Conservation (phyloP, 495 filamentous ascomycete genomes). For the Wilcoxina mikolae region DNA sequence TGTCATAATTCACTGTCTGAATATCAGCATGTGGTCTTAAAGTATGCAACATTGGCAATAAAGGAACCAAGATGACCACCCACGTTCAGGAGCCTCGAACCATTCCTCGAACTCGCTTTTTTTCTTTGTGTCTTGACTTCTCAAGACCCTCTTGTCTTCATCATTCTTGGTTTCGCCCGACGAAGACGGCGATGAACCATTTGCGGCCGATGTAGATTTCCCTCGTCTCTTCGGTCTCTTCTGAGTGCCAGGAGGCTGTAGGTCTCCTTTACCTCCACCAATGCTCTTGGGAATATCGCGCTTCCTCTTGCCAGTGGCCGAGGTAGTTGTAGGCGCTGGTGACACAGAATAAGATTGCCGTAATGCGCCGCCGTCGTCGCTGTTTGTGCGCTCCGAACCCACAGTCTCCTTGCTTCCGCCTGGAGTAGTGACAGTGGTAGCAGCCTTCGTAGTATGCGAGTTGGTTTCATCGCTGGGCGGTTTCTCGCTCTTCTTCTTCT, state of each 20-base stretch:
- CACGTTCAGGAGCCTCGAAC: conserved; percentile 19
- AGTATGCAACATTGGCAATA: neutral
- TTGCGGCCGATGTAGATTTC: too few relatives aligned
- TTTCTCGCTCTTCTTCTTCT: too few relatives aligned
- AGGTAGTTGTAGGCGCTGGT: conserved; percentile 8
- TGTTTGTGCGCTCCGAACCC: neutral
- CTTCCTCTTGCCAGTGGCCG: conserved; percentile 18
- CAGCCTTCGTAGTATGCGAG: too few relatives aligned
- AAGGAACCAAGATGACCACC: too few relatives aligned
- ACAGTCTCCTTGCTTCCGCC: too few relatives aligned
- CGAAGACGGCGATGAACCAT: too few relatives aligned
- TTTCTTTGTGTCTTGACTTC: conserved; percentile 21
- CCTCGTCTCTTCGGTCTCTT: conserved; percentile 1
- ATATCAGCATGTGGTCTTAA: neutral
- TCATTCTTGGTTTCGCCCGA: conserved; percentile 15
- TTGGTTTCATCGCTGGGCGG: too few relatives aligned
- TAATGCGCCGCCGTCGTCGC: neutral
- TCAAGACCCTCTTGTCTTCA: conserved; percentile 25
- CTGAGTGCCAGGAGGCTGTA: conserved; percentile 14
- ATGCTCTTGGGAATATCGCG: conserved; percentile 19
- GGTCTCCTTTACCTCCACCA: conserved; percentile 26
- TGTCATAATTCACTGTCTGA: conserved; percentile 12
- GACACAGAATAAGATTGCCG: conserved; percentile 13
- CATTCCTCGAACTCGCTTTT: conserved; percentile 22
- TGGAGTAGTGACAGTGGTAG: too few relatives aligned